Evolutionary conservation across 164 flowering plant species (phyloP).

Genomic region (Stephania cephalantha): DNA sequence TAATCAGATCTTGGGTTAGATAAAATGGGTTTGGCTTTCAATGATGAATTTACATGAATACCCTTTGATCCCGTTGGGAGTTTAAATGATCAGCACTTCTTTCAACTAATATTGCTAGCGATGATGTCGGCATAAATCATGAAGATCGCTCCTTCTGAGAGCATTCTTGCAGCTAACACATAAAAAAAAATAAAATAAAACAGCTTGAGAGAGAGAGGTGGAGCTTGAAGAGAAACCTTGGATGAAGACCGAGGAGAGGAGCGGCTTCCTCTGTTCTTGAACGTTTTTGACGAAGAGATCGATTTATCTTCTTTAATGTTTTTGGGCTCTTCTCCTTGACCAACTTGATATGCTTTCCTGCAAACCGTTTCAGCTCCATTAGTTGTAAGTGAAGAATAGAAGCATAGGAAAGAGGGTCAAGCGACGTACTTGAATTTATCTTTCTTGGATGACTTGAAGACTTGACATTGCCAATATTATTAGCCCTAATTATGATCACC

Average conservation of each 20-base stretch:
- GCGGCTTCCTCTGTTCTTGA: not conserved
- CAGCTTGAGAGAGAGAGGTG: not conserved
- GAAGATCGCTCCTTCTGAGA: no score
- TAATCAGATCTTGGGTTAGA: no score
- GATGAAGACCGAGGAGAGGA: not conserved
- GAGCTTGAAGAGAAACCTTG: not conserved
- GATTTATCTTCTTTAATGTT: not conserved
- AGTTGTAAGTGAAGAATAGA: not conserved
- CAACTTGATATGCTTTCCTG: not conserved
- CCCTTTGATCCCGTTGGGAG: no score
- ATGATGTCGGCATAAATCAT: no score
- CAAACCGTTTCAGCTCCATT: not conserved
- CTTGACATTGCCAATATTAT: not conserved
- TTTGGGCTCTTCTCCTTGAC: not conserved
- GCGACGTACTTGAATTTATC: not conserved
- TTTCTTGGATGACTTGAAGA: not conserved
- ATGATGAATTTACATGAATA: no score
- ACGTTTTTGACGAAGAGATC: not conserved
- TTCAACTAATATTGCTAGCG: no score
- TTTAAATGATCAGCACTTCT: no score
- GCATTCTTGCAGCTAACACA: no score
- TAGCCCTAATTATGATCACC: constrained; percentile 9
- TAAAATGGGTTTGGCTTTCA: no score
- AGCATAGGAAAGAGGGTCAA: not conserved
- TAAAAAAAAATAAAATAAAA: no score